Percentiles rank a stretch among this genome's conserved stretches.
These are phyloP conservation scores for Solanum commersonii DNA, from an alignment of 257 asterid genomes.

Conservation along the genomic window DNA sequence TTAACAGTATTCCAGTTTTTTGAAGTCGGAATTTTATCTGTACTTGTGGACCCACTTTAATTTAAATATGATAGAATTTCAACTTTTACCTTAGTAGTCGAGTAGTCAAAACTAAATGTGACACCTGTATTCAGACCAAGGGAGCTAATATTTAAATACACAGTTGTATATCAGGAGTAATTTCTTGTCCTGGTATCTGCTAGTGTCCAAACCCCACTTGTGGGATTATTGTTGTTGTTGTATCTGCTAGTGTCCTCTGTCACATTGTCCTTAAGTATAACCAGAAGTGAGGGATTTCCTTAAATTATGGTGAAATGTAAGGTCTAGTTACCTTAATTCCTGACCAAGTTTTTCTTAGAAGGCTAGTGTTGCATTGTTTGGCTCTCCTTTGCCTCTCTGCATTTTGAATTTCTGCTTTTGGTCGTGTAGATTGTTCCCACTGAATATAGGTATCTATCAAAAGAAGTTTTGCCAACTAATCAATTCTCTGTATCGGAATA, in stretches of 20 bases:
- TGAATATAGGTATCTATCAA: constrained; percentile 77
- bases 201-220: neutral
- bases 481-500: constrained; percentile 95
- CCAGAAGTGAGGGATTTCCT: neutral
- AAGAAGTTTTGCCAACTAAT: constrained; percentile 78
- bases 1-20: neutral
- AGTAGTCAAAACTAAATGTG: neutral
- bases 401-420: constrained; percentile 7
- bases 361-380: neutral
- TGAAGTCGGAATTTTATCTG: neutral
- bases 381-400: neutral
- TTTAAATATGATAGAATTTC: neutral
- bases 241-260: neutral
- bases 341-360: neutral
- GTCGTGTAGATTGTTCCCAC: constrained; percentile 85
- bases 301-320: neutral
- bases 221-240: neutral
- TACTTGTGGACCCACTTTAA: neutral
- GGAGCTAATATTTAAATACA: neutral
- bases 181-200: neutral
- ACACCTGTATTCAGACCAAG: neutral
- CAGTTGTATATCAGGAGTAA: neutral
- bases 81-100: neutral
- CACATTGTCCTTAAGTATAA: neutral
- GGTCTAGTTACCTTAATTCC: neutral